Conservation (phyloP, 352 stramenopile species). For the Phytophthora chlamydospora region DNA sequence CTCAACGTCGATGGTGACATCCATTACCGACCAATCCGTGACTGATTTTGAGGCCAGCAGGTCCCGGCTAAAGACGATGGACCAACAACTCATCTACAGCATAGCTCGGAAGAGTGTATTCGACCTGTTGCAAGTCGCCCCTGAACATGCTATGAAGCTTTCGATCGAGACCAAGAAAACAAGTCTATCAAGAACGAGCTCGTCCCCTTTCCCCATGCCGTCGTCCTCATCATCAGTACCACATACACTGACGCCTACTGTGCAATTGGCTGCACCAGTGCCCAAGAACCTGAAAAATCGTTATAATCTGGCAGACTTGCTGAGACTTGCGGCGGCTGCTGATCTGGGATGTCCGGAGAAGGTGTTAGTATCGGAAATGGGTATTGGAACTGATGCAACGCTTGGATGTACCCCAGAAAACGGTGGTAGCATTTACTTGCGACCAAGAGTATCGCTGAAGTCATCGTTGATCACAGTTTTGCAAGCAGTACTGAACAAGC, state of each 20-base stretch:
- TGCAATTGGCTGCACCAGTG: constrained; percentile 12
- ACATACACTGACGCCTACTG: constrained; percentile 3
- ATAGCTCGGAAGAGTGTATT: constrained; percentile 70
- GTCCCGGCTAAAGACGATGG: constrained; percentile 38
- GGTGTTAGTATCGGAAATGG: constrained; percentile 35
- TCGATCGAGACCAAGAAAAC: constrained; percentile 44
- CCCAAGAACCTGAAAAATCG: constrained; percentile 36
- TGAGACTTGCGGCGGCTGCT: constrained; percentile 54
- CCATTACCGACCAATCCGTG: constrained; percentile 47
- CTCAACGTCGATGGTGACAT: constrained; percentile 16
- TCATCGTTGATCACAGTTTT: constrained; percentile 47
- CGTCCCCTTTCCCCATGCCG: constrained; percentile 34
- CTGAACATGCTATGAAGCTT: constrained; percentile 67
- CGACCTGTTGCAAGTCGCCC: constrained; percentile 57
- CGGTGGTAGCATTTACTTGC: constrained; percentile 12
- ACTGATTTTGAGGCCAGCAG: constrained; percentile 48
- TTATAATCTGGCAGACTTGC: constrained; percentile 61
- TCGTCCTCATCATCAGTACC: constrained; percentile 14
- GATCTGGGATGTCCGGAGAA: constrained; percentile 63
- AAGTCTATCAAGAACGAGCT: constrained; percentile 32
- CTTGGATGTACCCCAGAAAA: constrained; percentile 9
- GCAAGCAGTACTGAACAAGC: constrained; percentile 55
- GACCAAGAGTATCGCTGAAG: constrained; percentile 12
- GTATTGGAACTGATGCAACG: constrained; percentile 14
- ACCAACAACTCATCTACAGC: constrained; percentile 60